Evolutionary conservation across 1,139 yeast genomes (phyloP).

Genomic region (Geotrichum bryndzae): DNA sequence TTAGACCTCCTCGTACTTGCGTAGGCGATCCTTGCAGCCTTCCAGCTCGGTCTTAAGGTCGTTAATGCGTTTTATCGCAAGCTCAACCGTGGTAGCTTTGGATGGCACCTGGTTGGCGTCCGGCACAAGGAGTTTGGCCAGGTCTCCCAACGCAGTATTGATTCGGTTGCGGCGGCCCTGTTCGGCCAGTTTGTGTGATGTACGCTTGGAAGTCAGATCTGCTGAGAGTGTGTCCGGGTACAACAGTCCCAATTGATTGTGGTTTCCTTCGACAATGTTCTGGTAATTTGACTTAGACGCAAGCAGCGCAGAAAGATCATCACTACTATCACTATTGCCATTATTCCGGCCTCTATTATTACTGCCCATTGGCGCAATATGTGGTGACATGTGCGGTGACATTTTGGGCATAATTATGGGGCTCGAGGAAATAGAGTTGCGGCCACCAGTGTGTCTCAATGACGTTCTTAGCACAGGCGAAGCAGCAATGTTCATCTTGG

Average conservation of each 20-base stretch:
- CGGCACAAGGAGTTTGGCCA: constrained; percentile 64
- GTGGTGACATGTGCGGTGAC: constrained; percentile 23
- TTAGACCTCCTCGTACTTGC: constrained; percentile 7
- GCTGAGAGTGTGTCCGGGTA: constrained; percentile 39
- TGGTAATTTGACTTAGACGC: constrained; percentile 42
- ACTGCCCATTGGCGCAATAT: constrained; percentile 5
- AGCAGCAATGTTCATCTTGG: constrained; percentile 14
- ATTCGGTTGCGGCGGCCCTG: constrained; percentile 92
- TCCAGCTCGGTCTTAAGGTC: constrained; percentile 46
- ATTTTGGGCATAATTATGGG: constrained; percentile 27
- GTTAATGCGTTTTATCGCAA: constrained; percentile 67
- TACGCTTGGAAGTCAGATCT: constrained; percentile 42
- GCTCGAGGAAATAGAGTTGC: constrained; percentile 19
- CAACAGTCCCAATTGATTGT: constrained; percentile 38
- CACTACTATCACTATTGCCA: not conserved
- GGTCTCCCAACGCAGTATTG: constrained; percentile 76
- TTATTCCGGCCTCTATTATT: constrained; percentile 21
- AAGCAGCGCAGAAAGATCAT: constrained; percentile 32
- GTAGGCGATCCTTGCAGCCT: constrained; percentile 27
- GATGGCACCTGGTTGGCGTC: constrained; percentile 45
- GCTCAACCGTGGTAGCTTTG: constrained; percentile 91
- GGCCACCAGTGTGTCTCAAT: not conserved
- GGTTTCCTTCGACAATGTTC: constrained; percentile 41
- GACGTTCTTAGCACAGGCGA: not conserved
- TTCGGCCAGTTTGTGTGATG: constrained; percentile 89